These are phyloP conservation scores for Chlamydomonas asymmetrica DNA, from an alignment of 139 green algal species.

Conservation along the genomic window DNA sequence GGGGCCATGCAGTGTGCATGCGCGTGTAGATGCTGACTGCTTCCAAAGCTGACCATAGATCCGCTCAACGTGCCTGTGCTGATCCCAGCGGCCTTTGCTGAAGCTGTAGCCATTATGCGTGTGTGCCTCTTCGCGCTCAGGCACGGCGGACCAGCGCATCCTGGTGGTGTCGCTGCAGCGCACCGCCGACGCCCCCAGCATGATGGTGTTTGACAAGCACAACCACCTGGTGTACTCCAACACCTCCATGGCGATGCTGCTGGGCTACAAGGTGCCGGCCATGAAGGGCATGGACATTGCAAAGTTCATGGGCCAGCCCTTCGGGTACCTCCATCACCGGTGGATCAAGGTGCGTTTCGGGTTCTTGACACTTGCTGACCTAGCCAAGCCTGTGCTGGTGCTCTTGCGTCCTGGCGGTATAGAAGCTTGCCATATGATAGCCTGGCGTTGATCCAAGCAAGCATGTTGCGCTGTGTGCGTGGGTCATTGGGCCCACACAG, in stretches of 20 bases:
- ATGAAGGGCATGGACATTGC: constrained; percentile 32
- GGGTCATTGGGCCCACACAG: no score
- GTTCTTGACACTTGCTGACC: no score
- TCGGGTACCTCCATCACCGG: constrained; percentile 37
- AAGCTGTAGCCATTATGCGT: not conserved
- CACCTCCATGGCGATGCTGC: constrained; percentile 28
- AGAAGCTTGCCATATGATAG: no score
- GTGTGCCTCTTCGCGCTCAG: not conserved
- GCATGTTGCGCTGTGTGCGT: no score
- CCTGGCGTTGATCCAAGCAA: no score
- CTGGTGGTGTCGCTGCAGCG: constrained; percentile 40
- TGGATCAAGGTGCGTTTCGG: constrained; percentile 49
- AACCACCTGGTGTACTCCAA: constrained; percentile 40
- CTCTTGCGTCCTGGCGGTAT: no score
- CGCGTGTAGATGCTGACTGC: no score
- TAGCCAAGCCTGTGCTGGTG: no score
- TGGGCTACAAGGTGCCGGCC: constrained; percentile 37
- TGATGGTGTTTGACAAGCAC: constrained; percentile 42
- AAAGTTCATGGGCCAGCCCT: constrained; percentile 38
- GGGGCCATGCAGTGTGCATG: no score
- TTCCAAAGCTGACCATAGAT: no score
- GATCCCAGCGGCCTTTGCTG: not conserved
- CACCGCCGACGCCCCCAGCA: not conserved
- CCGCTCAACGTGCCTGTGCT: no score
- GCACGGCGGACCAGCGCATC: constrained; percentile 41